phyloP scores from a whole-genome alignment of 163 green algal species.

The Volvox carteri region DNA sequence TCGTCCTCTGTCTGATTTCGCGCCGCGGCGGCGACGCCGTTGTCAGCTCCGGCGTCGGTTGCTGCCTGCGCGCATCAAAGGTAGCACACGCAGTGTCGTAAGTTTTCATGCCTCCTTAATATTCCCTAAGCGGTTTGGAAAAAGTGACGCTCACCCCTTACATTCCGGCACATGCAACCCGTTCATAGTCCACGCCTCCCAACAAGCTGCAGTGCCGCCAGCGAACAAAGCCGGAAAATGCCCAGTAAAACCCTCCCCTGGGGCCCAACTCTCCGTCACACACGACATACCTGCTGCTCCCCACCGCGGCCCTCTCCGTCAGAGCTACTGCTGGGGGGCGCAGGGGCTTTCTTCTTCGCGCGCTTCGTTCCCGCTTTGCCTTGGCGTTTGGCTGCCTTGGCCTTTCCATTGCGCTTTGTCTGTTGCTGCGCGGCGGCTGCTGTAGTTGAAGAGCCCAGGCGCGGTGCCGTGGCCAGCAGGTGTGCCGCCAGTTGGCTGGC shows the following conservation, averaged over 20 bases:
- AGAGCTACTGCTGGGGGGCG: not conserved
- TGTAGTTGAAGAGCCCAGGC: not conserved
- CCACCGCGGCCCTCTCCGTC: not conserved
- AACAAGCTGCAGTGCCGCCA: no score
- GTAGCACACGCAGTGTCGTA: no score
- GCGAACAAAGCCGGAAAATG: no score
- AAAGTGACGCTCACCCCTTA: no score
- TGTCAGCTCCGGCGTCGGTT: not conserved
- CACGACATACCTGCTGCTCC: slow-evolving; percentile 14
- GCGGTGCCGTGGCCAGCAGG: slow-evolving; percentile 52
- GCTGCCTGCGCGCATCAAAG: not conserved
- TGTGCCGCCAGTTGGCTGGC: slow-evolving; percentile 59
- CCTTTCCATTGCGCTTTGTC: not conserved
- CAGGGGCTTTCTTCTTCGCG: slow-evolving; percentile 29
- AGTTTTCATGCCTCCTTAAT: no score
- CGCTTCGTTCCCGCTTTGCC: slow-evolving; percentile 30
- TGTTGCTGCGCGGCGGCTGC: not conserved
- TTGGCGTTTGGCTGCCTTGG: not conserved
- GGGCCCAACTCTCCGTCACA: no score
- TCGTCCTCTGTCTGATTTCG: slow-evolving; percentile 1
- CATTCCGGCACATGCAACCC: no score
- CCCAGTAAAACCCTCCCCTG: no score
- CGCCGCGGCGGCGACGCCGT: not conserved
- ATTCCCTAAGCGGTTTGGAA: no score
- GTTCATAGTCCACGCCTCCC: no score